Base-by-base conservation (phyloP, 176 grass and related monocot genomes). In the Raddia distichophylla region DNA sequence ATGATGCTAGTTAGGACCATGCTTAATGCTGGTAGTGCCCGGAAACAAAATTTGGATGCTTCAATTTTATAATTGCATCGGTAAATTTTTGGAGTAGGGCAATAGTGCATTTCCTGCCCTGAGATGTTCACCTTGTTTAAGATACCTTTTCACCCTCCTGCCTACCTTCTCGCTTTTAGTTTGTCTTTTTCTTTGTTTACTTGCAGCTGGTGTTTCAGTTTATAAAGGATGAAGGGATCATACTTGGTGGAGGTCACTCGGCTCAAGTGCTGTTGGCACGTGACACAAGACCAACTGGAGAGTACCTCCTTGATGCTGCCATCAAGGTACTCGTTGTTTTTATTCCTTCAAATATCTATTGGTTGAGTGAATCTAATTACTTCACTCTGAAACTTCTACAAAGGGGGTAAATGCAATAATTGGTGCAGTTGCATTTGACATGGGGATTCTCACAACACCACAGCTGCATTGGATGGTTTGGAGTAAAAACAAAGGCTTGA, bases 381-480 rank as follows among this genome's bases (percentile, higher is more conserved):
- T 80, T 65, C 18, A 79, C 45, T 74, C 7, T 40, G 68, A 86
- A 52, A 2, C 40, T 83, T 62, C 15, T 27, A 63, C 79, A 17
- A 86, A 98, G 95, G 95, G 95, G 66, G 79, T 98, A 83, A 89
- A 69, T 74, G 84, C 90, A 55, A 77, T 98, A 46, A 70, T 98
- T 48, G 90, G 92, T 65, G 82, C 92, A n/a, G 48, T 71, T 5
- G 84, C 88, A 60, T 35, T 93, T 52, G 81, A 98, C 67, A 87
- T 94, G 92, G 95, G 92, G 73, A 89, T 98, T 73, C 84, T 98
- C 52, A 94, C 90, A 53, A 98, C 95, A 10, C 95, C 95, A 53
- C 92, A 94, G 77, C 83, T 98, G 32, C 95, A 98, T 64, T 98
- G 95, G 95, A 94, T 98, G 81, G 92, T 98, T 80, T 68, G 90